Conservation (phyloP, 176 grass and related monocot species). For the Paspalum vaginatum region DNA sequence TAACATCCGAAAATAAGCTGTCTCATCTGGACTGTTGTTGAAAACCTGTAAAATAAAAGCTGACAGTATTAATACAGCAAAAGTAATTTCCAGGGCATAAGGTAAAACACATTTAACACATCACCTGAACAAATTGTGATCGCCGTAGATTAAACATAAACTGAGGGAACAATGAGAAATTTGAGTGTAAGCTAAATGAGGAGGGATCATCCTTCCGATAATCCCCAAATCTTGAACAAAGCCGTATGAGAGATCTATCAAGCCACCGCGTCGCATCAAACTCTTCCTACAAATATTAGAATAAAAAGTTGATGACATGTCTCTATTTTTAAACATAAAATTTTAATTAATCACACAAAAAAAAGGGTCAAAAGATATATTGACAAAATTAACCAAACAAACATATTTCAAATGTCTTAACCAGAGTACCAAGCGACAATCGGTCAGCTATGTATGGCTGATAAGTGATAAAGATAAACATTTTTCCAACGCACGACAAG, state of each 20-base stretch:
- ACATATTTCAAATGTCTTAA: neutral
- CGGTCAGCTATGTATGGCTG: neutral
- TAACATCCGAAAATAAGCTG: slow-evolving; percentile 96
- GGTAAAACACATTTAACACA: slow-evolving; percentile 11
- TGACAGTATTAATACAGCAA: slow-evolving; percentile 32
- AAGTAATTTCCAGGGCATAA: neutral
- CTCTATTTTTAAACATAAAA: slow-evolving; percentile 2
- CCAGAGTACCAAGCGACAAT: neutral
- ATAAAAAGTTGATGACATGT: slow-evolving; percentile 22
- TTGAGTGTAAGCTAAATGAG: slow-evolving; percentile 89
- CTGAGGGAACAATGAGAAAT: slow-evolving; percentile 96
- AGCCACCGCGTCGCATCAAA: slow-evolving; percentile 96
- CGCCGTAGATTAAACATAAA: slow-evolving; percentile 99
- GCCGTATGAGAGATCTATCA: slow-evolving; percentile 88
- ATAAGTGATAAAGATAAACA: neutral
- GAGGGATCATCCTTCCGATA: slow-evolving; percentile 92
- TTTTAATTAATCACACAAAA: slow-evolving; percentile 19
- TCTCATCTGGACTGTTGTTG: slow-evolving; percentile 99
- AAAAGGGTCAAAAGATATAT: neutral
- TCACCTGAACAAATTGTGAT: slow-evolving; percentile 97
- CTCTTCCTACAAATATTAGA: slow-evolving; percentile 67
- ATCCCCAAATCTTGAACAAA: slow-evolving; percentile 96
- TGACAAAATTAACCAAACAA: neutral
- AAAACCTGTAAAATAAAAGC: slow-evolving; percentile 73
- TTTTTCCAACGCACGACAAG: neutral